These are phyloP conservation scores for Ogataea henricii DNA, from an alignment of 805 yeast species.

Conservation along the genomic window DNA sequence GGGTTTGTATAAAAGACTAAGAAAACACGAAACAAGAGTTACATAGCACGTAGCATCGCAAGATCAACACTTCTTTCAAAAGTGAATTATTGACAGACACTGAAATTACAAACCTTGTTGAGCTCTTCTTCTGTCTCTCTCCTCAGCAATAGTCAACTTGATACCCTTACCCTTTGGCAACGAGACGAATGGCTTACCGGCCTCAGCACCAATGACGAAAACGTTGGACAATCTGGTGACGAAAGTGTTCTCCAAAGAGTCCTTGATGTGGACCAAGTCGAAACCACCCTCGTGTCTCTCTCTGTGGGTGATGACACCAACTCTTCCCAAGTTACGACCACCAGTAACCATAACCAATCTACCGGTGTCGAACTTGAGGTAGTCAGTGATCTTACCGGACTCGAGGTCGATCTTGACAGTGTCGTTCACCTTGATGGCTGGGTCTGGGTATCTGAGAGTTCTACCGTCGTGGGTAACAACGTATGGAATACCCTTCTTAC, in stretches of 20 bases:
- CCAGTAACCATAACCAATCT: constrained; percentile 91
- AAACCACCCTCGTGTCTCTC: constrained; percentile 98
- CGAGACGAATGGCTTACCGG: constrained; percentile 90
- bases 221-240: constrained; percentile 94
- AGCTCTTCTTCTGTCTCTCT: constrained; percentile 98
- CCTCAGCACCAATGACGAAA: constrained; percentile 87
- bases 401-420: constrained; percentile 96
- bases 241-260: constrained; percentile 89
- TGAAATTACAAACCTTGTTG: constrained; percentile 55
- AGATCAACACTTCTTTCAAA: constrained; percentile 5
- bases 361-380: constrained; percentile 91
- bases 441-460: constrained; percentile 99
- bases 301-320: constrained; percentile 93
- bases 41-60: constrained; percentile 3
- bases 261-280: constrained; percentile 96
- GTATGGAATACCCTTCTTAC: constrained; percentile 98
- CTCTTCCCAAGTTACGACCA: constrained; percentile 98
- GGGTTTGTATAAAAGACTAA: constrained; percentile 7
- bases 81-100: background rate
- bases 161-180: constrained; percentile 99
- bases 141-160: constrained; percentile 93
- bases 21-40: constrained; percentile 10
- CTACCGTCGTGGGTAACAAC: constrained; percentile 99
- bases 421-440: constrained; percentile 94
- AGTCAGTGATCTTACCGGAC: constrained; percentile 89